Evolutionary conservation across 257 asterid genomes (phyloP), one percentile per base, ranked within the genome.

Genomic region (Petunia secreta): DNA sequence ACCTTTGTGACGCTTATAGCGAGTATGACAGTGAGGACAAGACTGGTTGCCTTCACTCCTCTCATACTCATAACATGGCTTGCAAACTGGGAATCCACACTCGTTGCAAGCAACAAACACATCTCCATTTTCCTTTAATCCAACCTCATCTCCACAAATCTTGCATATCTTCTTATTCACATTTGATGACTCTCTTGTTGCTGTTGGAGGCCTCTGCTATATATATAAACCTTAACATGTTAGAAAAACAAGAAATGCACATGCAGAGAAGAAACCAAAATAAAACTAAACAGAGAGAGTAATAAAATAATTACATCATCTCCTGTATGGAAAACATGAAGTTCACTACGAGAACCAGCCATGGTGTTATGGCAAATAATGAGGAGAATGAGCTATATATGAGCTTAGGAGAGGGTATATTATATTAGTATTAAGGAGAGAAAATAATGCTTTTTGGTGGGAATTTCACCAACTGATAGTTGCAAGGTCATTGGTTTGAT

Each of bases 1-100:
- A 92, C 97, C 97, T 88, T 91, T 91, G 57, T 89, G 91, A 16
- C 89, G 92, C 83, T 89, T 91, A 87, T 90, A 93, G 63, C 92
- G 95, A 50, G 91, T 78, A 76, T 89, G 82, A 82, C 97, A 93
- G 10, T 90, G 97, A 50, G 98, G 97, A 38, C 98, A 93, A 38
- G 75, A 87, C 78, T 88, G 95, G 43, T 87, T 88, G 34, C 98
- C 98, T 68, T 93, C 93, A 34, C 91, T 89, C 81, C 94, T 87
- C 89, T 91, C 95, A 5, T 93, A 91, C 74, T 90, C 93, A 58
- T 90, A 93, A 78, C 97, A 93, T 50, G 94, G 95, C 80, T 81
- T 81, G 40, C 98, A 93, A 55, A 93, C 97, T 2, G 97, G 97
- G 63, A 90, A 93, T 2, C 87, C 92, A 55, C 97, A 91, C 65